These are phyloP conservation scores for Talaromyces trachyspermus DNA, from an alignment of 495 filamentous ascomycete genomes.

Conservation along the genomic window DNA sequence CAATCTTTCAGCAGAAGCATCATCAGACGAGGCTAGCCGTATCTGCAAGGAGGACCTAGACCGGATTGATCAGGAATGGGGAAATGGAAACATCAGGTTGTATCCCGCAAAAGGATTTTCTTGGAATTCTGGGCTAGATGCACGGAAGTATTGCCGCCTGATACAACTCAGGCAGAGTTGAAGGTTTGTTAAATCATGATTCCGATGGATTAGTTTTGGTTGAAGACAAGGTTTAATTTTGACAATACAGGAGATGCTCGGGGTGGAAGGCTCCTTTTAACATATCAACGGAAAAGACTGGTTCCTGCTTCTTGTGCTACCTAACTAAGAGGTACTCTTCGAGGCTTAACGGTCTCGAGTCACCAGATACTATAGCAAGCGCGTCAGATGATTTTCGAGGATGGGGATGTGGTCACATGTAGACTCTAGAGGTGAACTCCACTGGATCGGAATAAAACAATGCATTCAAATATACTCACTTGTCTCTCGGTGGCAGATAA, in stretches of 20 bases:
- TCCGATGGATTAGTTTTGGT: not conserved
- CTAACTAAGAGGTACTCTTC: too few species aligned
- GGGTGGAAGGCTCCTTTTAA: slow-evolving; percentile 27
- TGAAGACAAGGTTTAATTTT: not conserved
- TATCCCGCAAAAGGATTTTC: slow-evolving; percentile 43
- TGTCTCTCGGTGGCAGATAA: too few species aligned
- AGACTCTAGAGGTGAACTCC: too few species aligned
- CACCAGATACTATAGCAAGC: not conserved
- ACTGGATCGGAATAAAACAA: too few species aligned
- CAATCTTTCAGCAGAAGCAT: slow-evolving; percentile 21
- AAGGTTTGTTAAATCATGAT: slow-evolving; percentile 33
- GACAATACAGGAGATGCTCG: slow-evolving; percentile 32
- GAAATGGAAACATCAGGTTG: slow-evolving; percentile 42
- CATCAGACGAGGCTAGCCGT: slow-evolving; percentile 27
- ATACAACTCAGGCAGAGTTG: slow-evolving; percentile 37
- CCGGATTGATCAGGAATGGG: slow-evolving; percentile 40
- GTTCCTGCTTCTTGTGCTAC: too few species aligned
- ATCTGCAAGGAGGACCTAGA: slow-evolving; percentile 41
- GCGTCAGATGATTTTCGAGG: slow-evolving; percentile 1
- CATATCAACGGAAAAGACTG: not conserved
- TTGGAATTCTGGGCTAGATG: slow-evolving; percentile 42
- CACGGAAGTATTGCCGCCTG: slow-evolving; percentile 41
- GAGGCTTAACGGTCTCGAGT: not conserved
- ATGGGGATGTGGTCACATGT: slow-evolving; percentile 3
- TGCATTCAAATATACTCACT: too few species aligned